Evolutionary conservation across 179 eudicot species (phyloP).

Genomic region (Silene vulgaris): DNA sequence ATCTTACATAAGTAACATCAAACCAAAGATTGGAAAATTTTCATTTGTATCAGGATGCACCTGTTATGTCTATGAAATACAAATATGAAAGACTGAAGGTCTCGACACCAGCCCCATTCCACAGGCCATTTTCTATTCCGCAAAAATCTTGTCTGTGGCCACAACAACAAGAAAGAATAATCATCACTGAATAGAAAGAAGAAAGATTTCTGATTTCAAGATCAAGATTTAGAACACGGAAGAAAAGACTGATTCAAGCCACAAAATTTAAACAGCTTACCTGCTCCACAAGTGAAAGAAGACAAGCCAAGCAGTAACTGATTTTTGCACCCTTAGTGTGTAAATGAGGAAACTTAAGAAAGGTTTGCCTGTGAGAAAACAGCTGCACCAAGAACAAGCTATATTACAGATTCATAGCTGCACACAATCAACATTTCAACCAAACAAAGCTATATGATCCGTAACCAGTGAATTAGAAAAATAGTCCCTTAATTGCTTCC

Average conservation of each 20-base stretch:
- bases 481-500: not conserved
- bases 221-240: slow-evolving; percentile 2
- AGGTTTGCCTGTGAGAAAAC: slow-evolving; percentile 53
- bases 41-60: slow-evolving; percentile 30
- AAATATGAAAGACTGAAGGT: slow-evolving; percentile 89
- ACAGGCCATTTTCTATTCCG: slow-evolving; percentile 83
- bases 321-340: slow-evolving; percentile 53
- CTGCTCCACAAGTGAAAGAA: slow-evolving; percentile 89
- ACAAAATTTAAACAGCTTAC: slow-evolving; percentile 28
- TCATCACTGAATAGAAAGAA: not conserved
- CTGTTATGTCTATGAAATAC: slow-evolving; percentile 89
- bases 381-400: slow-evolving; percentile 39
- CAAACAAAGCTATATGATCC: not conserved
- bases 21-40: slow-evolving; percentile 5
- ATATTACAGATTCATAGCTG: not conserved
- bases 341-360: slow-evolving; percentile 57
- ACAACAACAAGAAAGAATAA: slow-evolving; percentile 9
- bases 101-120: slow-evolving; percentile 99
- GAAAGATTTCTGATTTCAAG: not conserved
- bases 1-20: not conserved
- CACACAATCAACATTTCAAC: slow-evolving; percentile 4
- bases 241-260: not conserved
- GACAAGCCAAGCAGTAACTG: slow-evolving; percentile 85
- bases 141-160: slow-evolving; percentile 61
- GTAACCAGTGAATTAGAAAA: not conserved